A percentile compares a stretch with the other conserved stretches of the same genome.
Evolutionary conservation across 1,284 basidiomycete species (phyloP).

Genomic region (Cronartium quercuum): DNA sequence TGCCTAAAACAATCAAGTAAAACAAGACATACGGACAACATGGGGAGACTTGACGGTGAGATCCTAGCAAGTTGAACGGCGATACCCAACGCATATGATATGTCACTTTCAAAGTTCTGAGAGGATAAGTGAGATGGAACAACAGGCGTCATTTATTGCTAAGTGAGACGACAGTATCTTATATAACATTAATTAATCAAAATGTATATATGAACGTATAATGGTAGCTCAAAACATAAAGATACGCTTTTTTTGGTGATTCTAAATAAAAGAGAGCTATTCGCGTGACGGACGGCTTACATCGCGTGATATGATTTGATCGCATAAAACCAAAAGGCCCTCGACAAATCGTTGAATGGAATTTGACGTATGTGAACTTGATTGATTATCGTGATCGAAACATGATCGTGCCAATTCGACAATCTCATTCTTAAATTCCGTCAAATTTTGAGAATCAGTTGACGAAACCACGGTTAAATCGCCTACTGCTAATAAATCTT

Average conservation of each 20-base stretch:
- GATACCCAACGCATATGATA: neutral
- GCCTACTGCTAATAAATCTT: neutral
- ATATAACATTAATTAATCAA: neutral
- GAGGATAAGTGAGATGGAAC: neutral
- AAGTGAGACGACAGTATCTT: neutral
- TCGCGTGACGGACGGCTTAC: slow-evolving; percentile 1
- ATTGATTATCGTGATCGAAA: neutral
- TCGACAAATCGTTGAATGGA: neutral
- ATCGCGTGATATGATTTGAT: neutral
- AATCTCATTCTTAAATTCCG: neutral
- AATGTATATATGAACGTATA: neutral
- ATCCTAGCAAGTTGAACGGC: neutral
- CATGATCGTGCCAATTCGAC: neutral
- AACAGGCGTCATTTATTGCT: neutral
- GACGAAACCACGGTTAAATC: too few relatives aligned
- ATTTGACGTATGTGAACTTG: neutral
- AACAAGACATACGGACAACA: neutral
- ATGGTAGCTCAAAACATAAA: neutral
- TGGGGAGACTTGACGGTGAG: neutral
- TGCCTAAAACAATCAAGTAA: too few relatives aligned
- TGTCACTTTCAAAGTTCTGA: neutral
- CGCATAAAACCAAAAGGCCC: neutral
- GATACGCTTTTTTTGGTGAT: neutral
- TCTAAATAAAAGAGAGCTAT: neutral
- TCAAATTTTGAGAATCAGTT: neutral